Percentiles rank a stretch among this genome's conserved stretches.
These are phyloP conservation scores for Arabidopsis arenosa DNA, from an alignment of 345 rosid genomes.

Conservation along the genomic window DNA sequence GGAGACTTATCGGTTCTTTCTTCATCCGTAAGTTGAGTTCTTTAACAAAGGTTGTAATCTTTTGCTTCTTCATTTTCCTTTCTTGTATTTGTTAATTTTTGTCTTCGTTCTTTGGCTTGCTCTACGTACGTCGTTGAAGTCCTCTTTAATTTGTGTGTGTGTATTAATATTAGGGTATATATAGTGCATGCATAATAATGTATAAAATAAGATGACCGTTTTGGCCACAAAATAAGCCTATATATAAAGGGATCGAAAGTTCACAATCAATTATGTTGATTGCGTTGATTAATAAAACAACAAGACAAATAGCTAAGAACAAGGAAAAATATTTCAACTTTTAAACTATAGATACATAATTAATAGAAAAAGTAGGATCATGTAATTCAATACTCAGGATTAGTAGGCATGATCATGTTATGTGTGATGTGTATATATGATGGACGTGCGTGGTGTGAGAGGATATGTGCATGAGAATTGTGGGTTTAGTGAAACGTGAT, in stretches of 20 bases:
- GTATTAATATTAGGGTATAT: too few species aligned
- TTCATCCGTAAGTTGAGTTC: slow-evolving; percentile 34
- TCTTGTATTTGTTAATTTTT: neutral
- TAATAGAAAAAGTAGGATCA: neutral
- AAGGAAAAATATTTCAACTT: neutral
- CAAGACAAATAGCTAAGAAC: neutral
- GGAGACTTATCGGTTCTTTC: slow-evolving; percentile 28
- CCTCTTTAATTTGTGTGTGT: neutral
- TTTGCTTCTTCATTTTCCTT: slow-evolving; percentile 29
- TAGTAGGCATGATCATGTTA: slow-evolving; percentile 8
- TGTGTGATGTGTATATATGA: neutral
- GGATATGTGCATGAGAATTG: slow-evolving; percentile 34
- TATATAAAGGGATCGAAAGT: neutral
- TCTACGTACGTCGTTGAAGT: slow-evolving; percentile 11
- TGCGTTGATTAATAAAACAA: neutral
- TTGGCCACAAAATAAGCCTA: neutral
- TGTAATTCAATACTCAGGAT: neutral
- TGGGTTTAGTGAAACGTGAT: slow-evolving; percentile 36
- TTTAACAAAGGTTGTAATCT: slow-evolving; percentile 31
- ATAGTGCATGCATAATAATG: neutral
- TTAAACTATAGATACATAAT: neutral
- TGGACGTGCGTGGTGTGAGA: slow-evolving; percentile 34
- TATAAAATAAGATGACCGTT: too few species aligned
- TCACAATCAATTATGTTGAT: neutral
- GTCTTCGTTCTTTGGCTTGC: neutral